These are phyloP conservation scores for Ogataea ganodermae DNA, from an alignment of 805 yeast species.

Conservation along the genomic window DNA sequence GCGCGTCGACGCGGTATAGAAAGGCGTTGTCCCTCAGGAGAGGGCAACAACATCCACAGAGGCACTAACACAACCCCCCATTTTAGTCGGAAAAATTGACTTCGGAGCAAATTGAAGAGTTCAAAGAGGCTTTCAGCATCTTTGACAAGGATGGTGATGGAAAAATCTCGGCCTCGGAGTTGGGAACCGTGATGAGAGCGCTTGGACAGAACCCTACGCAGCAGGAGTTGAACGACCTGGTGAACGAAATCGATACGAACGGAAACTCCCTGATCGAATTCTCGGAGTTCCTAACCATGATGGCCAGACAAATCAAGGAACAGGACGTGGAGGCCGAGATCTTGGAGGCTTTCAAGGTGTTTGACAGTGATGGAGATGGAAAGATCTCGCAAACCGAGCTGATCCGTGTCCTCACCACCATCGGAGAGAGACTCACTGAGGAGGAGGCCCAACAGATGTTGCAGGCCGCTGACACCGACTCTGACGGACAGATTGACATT, in stretches of 20 bases:
- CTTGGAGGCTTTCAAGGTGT: conserved; percentile 96
- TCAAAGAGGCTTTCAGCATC: conserved; percentile 95
- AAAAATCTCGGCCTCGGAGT: conserved; percentile 90
- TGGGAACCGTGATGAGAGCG: conserved; percentile 99
- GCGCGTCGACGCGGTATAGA: neutral
- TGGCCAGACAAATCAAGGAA: conserved; percentile 93
- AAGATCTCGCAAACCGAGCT: conserved; percentile 95
- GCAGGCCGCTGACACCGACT: conserved; percentile 91
- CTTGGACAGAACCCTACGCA: conserved; percentile 97
- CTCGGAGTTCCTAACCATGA: conserved; percentile 79
- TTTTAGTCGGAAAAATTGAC: conserved; percentile 83
- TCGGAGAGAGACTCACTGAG: conserved; percentile 95
- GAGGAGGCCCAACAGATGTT: conserved; percentile 98
- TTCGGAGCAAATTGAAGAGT: conserved; percentile 94
- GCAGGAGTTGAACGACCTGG: conserved; percentile 92
- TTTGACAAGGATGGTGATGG: conserved; percentile 98
- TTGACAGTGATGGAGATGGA: conserved; percentile 96
- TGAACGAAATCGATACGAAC: conserved; percentile 95
- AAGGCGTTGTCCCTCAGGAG: neutral
- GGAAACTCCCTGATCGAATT: conserved; percentile 89
- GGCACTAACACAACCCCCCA: conserved; percentile 5
- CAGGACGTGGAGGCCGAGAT: conserved; percentile 97
- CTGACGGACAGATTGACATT: conserved; percentile 96
- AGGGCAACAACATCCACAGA: neutral
- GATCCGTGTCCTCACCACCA: conserved; percentile 94